Base-by-base conservation (phyloP, 2,329 filamentous ascomycete species). In the Alternaria sp. region DNA sequence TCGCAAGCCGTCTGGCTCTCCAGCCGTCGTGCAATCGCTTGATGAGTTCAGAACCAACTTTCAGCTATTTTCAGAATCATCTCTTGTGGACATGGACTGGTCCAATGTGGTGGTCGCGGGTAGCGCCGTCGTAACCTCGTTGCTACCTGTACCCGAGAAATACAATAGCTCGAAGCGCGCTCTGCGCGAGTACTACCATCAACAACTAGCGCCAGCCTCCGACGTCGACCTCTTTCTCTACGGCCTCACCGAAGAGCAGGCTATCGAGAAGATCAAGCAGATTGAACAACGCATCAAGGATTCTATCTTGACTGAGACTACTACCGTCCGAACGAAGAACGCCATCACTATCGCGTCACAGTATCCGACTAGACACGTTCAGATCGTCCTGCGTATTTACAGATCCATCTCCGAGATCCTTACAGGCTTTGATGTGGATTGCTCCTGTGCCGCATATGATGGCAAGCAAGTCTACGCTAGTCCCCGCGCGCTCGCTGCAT, bases 221-320 rank as follows among this genome's bases (percentile, higher is more conserved):
- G 93, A 97, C 76, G 91, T 97, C 10, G 93, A 96, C 75, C 84
- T 97, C 3, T 97, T 97, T 74, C 80, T 97, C 30, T 94, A 95
- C 70, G 92, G 90, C 0, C 83, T 96, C 63, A 89, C 85, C 9
- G 91, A 95, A 69, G 87, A 93, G 49, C 82, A 94, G 73, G 92
- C 91, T 0, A 82, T 93, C 18, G 88, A 93, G 71, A 95, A 96
- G 82, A 95, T 96, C 78, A 90, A 90, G 73, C 83, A 92, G 66
- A 94, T 97, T 61, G 93, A 97, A 76, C 80, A 83, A 22, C 85
- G 83, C n/a, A 85, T 97, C 67, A 88, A 87, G 45, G 90, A 95
- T 78, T 88, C 90, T 4, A 89, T 96, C 54, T 82, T 96, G 22
- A 87, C 89, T n/a, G 92, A 97, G 78, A 92, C 91, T 1, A 94